Evolutionary conservation across 495 filamentous ascomycete genomes (phyloP).

Genomic region (Cercophora samala): DNA sequence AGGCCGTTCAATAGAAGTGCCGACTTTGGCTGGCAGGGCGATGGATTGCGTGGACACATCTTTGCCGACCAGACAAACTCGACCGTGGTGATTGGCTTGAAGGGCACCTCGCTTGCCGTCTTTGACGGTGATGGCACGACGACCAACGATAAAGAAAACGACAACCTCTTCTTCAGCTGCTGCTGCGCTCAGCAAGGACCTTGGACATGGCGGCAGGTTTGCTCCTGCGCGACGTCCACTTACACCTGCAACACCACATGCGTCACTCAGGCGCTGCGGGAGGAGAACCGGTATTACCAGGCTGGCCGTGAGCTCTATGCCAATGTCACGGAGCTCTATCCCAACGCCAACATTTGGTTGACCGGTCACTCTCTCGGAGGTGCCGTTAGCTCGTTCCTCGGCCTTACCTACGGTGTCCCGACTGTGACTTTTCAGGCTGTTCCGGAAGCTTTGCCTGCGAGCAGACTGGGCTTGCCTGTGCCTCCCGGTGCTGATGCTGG

Average conservation of each 20-base stretch:
- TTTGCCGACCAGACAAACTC: conserved; percentile 81
- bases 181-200: conserved; percentile 92
- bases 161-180: conserved; percentile 96
- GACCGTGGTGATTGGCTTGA: conserved; percentile 87
- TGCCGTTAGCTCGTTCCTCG: conserved; percentile 77
- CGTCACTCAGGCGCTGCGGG: conserved; percentile 65
- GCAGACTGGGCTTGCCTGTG: conserved; percentile 78
- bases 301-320: conserved; percentile 82
- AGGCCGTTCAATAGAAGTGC: conserved; percentile 74
- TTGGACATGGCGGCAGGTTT: conserved; percentile 83
- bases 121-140: conserved; percentile 95
- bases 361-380: conserved; percentile 89
- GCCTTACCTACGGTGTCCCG: conserved; percentile 85
- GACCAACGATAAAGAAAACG: conserved; percentile 95
- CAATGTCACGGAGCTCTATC: conserved; percentile 88
- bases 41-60: conserved; percentile 89
- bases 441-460: conserved; percentile 81
- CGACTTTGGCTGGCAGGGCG: conserved; percentile 85
- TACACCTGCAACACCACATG: conserved; percentile 92
- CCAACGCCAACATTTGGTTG: conserved; percentile 80
- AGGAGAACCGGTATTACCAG: conserved; percentile 87
- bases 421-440: conserved; percentile 87
- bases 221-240: conserved; percentile 78
- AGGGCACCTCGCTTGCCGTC: conserved; percentile 84
- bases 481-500: conserved; percentile 73